Evolutionary conservation across 2,329 filamentous ascomycete genomes (phyloP), one percentile per base, ranked within the genome.

Genomic region (Epichloe hybrida): DNA sequence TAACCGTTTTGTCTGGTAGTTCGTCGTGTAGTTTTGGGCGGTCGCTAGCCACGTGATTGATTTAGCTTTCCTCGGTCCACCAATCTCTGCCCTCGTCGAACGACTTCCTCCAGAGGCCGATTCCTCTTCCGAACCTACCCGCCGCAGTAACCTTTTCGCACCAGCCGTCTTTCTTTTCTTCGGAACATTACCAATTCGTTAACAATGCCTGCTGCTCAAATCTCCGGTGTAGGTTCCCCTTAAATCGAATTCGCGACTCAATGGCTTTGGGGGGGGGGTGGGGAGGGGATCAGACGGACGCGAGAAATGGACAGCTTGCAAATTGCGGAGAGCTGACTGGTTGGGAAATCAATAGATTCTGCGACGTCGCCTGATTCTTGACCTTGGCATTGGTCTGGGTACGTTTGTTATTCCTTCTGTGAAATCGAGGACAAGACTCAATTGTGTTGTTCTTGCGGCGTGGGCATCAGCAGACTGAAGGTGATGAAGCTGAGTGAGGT

Each of bases 321-420:
- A 51, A 45, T 62, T 56, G 51, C 58, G 54, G 58, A 41, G 38
- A 31, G 62, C 68, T 67, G 66, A 69, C 66, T 67, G 66, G 69
- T 65, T 57, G 56, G 53, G 46, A 48, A 21, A 37, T 21, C n/a
- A n/a, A 50, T 59, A 81, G 77, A 81, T 80, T 73, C 74, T 81
- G 66, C 75, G 76, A 68, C 72, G 76, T 65, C 70, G 71, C 65
- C 74, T 81, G 64, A 70, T 81, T 61, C 64, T 73, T 57, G 77
- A 81, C 62, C 69, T 81, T 53, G 61, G 68, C 52, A 72, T 80
- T 62, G 75, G 69, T 56, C 69, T 81, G 53, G 75, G 77, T 80
- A 71, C 54, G 76, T 70, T 46, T n/a, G 3, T 12, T 35, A 2
- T 17, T 4, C 13, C 20, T 1, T 44, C 6, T n/a, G 9, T 20